A percentile compares a stretch with the other conserved stretches of the same genome.
These are phyloP conservation scores for Gossypium lobatum DNA, from an alignment of 441 rosid genomes.

Conservation along the genomic window DNA sequence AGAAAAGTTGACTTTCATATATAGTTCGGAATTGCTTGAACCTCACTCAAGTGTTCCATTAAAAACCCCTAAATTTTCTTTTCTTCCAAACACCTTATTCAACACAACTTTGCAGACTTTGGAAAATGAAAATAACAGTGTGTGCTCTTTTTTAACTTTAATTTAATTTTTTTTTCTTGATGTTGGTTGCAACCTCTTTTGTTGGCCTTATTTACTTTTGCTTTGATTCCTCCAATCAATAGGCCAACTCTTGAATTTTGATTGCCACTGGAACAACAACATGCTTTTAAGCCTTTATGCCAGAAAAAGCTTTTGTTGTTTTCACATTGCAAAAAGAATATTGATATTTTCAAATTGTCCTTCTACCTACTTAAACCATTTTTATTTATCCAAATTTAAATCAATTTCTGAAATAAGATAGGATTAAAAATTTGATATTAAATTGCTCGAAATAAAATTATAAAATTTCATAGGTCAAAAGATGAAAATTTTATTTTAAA, in stretches of 20 bases:
- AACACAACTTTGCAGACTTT: background rate
- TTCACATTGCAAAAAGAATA: background rate
- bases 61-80: background rate
- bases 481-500: background rate
- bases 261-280: background rate
- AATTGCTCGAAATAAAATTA: background rate
- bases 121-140: background rate
- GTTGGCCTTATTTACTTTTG: slow-evolving; percentile 7
- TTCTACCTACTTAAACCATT: background rate
- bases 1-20: background rate
- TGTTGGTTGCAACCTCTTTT: slow-evolving; percentile 5
- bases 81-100: background rate
- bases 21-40: slow-evolving; percentile 15
- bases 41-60: slow-evolving; percentile 10
- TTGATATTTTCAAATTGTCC: background rate
- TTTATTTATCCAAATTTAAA: background rate
- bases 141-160: background rate
- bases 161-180: background rate
- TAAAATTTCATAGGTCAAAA: background rate
- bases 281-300: background rate
- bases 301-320: background rate
- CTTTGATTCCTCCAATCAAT: slow-evolving; percentile 12
- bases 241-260: background rate
- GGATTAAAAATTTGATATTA: background rate
- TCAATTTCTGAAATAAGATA: background rate